Conservation (phyloP, 164 flowering plant genomes). For the Dillenia suffruticosa region DNA sequence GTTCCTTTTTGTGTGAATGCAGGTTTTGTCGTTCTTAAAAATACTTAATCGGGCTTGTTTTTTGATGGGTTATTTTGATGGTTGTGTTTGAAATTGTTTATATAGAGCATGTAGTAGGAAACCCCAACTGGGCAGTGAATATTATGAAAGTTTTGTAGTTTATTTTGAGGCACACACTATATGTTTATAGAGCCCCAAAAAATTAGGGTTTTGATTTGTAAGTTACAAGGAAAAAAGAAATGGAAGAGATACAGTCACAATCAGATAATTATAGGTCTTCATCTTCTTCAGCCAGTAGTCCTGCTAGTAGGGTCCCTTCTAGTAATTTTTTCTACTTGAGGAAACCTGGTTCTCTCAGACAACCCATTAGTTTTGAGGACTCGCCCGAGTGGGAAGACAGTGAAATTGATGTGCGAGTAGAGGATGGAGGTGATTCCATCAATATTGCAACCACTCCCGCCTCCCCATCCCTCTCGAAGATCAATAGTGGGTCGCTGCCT, state of each 20-base stretch:
- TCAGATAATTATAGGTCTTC: constrained; percentile 93
- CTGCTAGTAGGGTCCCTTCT: constrained; percentile 77
- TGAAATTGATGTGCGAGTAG: constrained; percentile 67
- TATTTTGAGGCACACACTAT: no score
- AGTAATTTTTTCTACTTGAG: constrained; percentile 83
- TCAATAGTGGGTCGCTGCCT: constrained; percentile 80
- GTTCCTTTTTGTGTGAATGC: no score
- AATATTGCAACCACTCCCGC: constrained; percentile 55
- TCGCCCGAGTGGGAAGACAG: constrained; percentile 99
- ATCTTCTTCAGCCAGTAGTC: constrained; percentile 94
- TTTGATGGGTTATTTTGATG: no score
- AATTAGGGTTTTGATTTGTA: background rate
- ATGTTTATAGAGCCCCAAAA: no score
- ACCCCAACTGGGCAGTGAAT: no score
- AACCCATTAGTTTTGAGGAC: constrained; percentile 95
- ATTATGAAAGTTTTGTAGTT: no score
- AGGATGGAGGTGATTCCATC: constrained; percentile 70
- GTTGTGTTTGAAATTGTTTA: no score
- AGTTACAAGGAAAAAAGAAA: constrained; percentile 12
- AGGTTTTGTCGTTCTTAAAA: no score
- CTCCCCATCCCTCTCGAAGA: constrained; percentile 80
- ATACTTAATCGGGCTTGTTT: no score
- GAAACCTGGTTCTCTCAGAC: constrained; percentile 78
- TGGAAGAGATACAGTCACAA: constrained; percentile 97
- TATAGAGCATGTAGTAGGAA: no score